phyloP scores from a whole-genome alignment of 148 eudicot genomes.

The Amaranthus hypochondriacus region DNA sequence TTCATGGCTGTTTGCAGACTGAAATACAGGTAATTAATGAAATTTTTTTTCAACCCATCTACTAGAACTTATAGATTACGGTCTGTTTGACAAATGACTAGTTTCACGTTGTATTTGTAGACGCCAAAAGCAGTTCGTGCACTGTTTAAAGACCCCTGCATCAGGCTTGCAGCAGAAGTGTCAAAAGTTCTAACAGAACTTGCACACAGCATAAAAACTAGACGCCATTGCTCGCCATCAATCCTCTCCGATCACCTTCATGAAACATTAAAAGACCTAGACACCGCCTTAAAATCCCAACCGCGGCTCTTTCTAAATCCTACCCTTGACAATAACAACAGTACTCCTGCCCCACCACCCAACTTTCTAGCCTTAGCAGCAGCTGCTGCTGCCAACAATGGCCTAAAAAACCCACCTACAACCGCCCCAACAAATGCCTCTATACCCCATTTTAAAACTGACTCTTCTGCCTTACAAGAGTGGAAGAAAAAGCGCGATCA shows the following conservation, averaged over 20 bases:
- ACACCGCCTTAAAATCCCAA: slow-evolving; percentile 73
- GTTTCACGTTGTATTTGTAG: slow-evolving; percentile 20
- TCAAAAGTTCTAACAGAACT: slow-evolving; percentile 59
- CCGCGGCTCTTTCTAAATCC: slow-evolving; percentile 77
- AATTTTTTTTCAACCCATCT: neutral
- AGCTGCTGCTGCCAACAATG: slow-evolving; percentile 20
- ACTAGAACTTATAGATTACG: neutral
- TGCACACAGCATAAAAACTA: slow-evolving; percentile 59
- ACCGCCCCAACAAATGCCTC: slow-evolving; percentile 8
- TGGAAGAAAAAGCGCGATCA: slow-evolving; percentile 44
- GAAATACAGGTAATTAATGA: slow-evolving; percentile 65
- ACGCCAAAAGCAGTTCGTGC: slow-evolving; percentile 69
- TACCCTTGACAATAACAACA: slow-evolving; percentile 21
- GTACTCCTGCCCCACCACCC: slow-evolving; percentile 27
- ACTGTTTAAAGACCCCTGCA: slow-evolving; percentile 74
- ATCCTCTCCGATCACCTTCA: slow-evolving; percentile 80
- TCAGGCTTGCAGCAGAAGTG: slow-evolving; percentile 58
- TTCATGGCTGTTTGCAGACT: slow-evolving; percentile 85
- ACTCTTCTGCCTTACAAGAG: slow-evolving; percentile 45
- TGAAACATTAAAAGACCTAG: slow-evolving; percentile 68
- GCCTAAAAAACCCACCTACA: neutral
- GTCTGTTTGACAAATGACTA: neutral
- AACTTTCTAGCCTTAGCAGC: slow-evolving; percentile 31
- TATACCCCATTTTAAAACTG: slow-evolving; percentile 49
- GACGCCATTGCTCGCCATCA: slow-evolving; percentile 73